Evolutionary conservation across 495 filamentous ascomycete genomes (phyloP).

Genomic region (Margaritispora aquatica): DNA sequence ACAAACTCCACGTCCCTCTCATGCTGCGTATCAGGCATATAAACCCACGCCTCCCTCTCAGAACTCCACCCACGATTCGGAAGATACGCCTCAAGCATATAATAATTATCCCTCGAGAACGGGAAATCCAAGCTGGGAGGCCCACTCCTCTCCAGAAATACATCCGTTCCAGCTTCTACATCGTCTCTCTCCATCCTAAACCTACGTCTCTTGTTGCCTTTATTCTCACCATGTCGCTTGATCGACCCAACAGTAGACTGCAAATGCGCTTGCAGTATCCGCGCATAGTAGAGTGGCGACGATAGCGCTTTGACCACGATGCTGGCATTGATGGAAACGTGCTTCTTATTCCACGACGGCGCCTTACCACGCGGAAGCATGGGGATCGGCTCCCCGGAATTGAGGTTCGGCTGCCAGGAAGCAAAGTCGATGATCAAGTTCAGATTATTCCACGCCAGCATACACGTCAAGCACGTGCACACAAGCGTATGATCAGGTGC

Average conservation of each 20-base stretch:
- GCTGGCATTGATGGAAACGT: constrained; percentile 31
- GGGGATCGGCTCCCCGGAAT: constrained; percentile 43
- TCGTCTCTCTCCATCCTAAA: constrained; percentile 44
- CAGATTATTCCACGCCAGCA: constrained; percentile 45
- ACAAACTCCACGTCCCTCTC: constrained; percentile 33
- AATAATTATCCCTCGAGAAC: constrained; percentile 46
- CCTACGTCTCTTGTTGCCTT: constrained; percentile 37
- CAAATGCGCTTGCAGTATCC: constrained; percentile 45
- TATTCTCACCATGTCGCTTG: constrained; percentile 38
- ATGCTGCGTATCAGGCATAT: constrained; percentile 36
- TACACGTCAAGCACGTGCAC: constrained; percentile 48
- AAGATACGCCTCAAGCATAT: constrained; percentile 44
- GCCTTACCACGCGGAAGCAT: constrained; percentile 36
- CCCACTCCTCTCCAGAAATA: constrained; percentile 39
- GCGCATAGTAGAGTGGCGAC: constrained; percentile 40
- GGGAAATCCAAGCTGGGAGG: constrained; percentile 43
- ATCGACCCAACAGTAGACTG: constrained; percentile 42
- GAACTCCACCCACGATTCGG: constrained; percentile 40
- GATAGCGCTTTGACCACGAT: constrained; percentile 36
- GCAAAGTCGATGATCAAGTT: constrained; percentile 46
- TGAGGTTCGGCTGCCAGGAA: constrained; percentile 44
- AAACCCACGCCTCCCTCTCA: constrained; percentile 34
- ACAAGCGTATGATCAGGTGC: constrained; percentile 30
- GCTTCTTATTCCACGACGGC: constrained; percentile 39
- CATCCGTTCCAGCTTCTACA: constrained; percentile 34